Conservation (phyloP, 176 grass and related monocot genomes). For the Olyra latifolia region DNA sequence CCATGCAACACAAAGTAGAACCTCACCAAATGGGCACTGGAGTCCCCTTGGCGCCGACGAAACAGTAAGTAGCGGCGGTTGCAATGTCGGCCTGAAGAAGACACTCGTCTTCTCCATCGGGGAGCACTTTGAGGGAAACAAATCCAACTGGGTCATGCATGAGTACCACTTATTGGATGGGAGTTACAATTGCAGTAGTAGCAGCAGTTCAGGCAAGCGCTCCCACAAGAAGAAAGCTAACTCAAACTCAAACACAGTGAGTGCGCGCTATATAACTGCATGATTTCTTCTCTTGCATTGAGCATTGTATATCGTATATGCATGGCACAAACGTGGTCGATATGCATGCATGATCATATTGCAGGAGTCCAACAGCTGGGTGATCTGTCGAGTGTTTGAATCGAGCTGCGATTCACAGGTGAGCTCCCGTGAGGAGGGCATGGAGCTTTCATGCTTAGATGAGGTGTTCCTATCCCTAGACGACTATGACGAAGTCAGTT, state of each 20-base stretch:
- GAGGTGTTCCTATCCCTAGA: constrained; percentile 97
- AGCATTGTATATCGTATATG: constrained; percentile 3
- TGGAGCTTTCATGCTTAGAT: constrained; percentile 90
- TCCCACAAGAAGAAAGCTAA: constrained; percentile 43
- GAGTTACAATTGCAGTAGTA: background rate
- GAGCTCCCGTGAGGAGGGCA: constrained; percentile 61
- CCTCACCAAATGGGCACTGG: constrained; percentile 73
- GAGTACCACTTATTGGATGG: constrained; percentile 82
- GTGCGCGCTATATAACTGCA: background rate
- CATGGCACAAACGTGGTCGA: background rate
- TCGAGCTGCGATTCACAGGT: constrained; percentile 50
- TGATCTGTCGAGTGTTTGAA: constrained; percentile 77
- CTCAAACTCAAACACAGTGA: constrained; percentile 50
- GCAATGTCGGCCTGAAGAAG: constrained; percentile 67
- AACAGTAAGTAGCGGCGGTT: constrained; percentile 34
- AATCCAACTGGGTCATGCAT: constrained; percentile 94
- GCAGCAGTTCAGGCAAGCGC: constrained; percentile 44
- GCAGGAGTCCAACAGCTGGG: constrained; percentile 78
- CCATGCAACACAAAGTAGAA: constrained; percentile 37
- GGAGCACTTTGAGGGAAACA: constrained; percentile 39
- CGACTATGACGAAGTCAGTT: constrained; percentile 95
- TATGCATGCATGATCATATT: constrained; percentile 30
- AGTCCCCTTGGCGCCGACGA: constrained; percentile 48
- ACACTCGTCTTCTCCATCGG: constrained; percentile 62
- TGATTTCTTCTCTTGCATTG: background rate